These are phyloP conservation scores for Lachnellula hyalina DNA, from an alignment of 2,329 filamentous ascomycete genomes.

Conservation along the genomic window DNA sequence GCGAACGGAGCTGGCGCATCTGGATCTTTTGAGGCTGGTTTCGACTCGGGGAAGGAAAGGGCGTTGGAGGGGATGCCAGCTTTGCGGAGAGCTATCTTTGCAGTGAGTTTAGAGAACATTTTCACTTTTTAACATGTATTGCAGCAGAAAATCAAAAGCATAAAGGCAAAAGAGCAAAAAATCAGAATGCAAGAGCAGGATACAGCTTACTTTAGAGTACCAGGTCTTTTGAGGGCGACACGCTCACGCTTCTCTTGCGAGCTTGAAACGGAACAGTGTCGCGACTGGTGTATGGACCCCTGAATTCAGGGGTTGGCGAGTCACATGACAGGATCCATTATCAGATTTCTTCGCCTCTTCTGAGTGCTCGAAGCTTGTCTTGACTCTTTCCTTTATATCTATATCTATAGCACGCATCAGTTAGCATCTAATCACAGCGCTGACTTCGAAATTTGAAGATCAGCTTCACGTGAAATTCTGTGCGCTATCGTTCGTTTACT, in stretches of 20 bases:
- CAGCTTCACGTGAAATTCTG: too few species aligned
- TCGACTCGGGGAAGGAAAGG: constrained; percentile 14
- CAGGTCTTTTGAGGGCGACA: background rate
- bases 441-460: too few species aligned
- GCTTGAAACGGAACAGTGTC: constrained; percentile 9
- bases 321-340: too few species aligned
- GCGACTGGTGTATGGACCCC: background rate
- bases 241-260: background rate
- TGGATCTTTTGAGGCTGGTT: constrained; percentile 12
- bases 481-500: too few species aligned
- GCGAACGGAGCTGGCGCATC: constrained; percentile 18
- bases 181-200: background rate
- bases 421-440: too few species aligned
- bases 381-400: too few species aligned
- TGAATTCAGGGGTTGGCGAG: background rate
- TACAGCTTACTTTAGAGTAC: background rate
- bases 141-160: background rate
- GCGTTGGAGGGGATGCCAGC: constrained; percentile 26
- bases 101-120: constrained; percentile 30
- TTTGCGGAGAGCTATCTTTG: constrained; percentile 30
- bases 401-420: too few species aligned
- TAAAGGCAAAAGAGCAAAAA: background rate
- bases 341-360: too few species aligned
- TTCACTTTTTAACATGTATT: background rate
- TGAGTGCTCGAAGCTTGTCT: too few species aligned